Evolutionary conservation across 345 rosid genomes (phyloP), one percentile per base, ranked within the genome.

Genomic region (Salix udensis): DNA sequence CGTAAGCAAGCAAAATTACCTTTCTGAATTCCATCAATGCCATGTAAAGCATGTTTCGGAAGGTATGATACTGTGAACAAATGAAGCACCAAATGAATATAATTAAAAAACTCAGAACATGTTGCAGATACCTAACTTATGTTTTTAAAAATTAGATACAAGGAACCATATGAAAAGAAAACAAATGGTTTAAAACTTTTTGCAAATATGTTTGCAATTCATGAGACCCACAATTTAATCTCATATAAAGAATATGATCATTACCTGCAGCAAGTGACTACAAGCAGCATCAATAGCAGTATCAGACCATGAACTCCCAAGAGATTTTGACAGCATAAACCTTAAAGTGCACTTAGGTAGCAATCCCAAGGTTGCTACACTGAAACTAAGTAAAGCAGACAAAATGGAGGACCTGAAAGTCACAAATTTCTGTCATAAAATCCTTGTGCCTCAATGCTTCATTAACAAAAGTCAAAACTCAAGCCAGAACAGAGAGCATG

Each of bases 31-130:
- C 97, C 12, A 89, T 85, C 93, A 71, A 83, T 80, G 95, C 89
- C 94, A 91, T 83, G 78, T 85, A 91, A 84, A 92, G 88, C 74
- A 91, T 82, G 77, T 92, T 90, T 75, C 90, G 85, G 79, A 91
- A 77, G 1, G 87, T 85, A 77, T 94, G 97, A 78, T 91, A 92
- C 97, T 92, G 92, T 76, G 66, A 81, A 74, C 46, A 58, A 78
- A 72, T n/a, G 61, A 67, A 75, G 67, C 15, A 46, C 46, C 31
- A 3, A 60, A 48, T 16, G 9, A 65, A 62, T 48, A 55, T 30
- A 76, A 30, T 28, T 58, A 52, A 53, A 55, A 65, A 72, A 70
- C 37, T 48, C 19, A 19, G 58, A 23, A 37, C n/a, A 67, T 14
- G 37, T 36, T 36, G 34, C 23, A 40, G 58, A 65, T 46, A 21